Evolutionary conservation across 768 basidiomycete species (phyloP).

Genomic region (Vararia minispora): DNA sequence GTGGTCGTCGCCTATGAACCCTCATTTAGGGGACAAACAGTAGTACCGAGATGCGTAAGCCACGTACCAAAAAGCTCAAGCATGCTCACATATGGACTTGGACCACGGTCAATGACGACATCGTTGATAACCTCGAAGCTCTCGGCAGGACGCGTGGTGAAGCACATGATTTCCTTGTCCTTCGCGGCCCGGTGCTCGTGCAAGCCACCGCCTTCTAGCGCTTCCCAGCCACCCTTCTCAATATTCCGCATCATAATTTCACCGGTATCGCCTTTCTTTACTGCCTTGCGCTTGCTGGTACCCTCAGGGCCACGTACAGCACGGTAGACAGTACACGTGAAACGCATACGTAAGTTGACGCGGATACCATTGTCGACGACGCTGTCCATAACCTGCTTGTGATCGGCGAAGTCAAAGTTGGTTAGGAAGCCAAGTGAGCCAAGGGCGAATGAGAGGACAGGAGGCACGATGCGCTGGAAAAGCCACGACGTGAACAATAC

Average conservation of each 20-base stretch:
- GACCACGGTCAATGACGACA: constrained; percentile 94
- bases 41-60: constrained; percentile 1
- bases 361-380: constrained; percentile 88
- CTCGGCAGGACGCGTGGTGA: constrained; percentile 88
- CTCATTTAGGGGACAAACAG: too few relatives aligned
- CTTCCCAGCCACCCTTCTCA: constrained; percentile 91
- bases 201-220: constrained; percentile 72
- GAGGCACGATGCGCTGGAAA: constrained; percentile 98
- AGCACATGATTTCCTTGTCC: constrained; percentile 98
- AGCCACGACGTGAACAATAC: constrained; percentile 99
- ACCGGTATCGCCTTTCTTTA: constrained; percentile 88
- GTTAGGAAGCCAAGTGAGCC: constrained; percentile 97
- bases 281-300: constrained; percentile 55
- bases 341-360: constrained; percentile 97
- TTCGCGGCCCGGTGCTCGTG: constrained; percentile 37
- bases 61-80: constrained; percentile 89
- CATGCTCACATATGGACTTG: constrained; percentile 93
- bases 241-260: constrained; percentile 96
- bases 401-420: constrained; percentile 88
- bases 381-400: constrained; percentile 76
- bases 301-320: constrained; percentile 69
- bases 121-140: constrained; percentile 96
- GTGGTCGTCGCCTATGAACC: constrained; percentile 79
- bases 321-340: constrained; percentile 97
- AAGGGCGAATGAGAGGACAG: constrained; percentile 92